These are phyloP conservation scores for Aegilops bicornis DNA, from an alignment of 176 grass and related monocot genomes.

Conservation along the genomic window DNA sequence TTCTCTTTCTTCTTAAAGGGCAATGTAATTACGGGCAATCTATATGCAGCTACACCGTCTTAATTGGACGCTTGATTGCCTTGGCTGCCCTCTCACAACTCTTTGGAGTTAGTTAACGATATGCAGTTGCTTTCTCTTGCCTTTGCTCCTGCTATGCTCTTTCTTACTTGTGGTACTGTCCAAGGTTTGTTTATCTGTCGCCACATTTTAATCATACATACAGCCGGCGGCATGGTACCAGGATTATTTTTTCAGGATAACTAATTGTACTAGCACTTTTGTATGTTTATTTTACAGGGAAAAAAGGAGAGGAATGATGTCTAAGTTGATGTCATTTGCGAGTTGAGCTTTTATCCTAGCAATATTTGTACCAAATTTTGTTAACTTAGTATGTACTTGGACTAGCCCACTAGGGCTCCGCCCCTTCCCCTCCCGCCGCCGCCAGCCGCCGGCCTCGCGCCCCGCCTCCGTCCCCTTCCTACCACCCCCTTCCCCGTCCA, in stretches of 20 bases:
- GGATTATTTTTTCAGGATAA: background rate
- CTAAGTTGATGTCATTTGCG: background rate
- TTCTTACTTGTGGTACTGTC: constrained; percentile 14
- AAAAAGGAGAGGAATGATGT: background rate
- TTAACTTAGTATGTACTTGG: no score
- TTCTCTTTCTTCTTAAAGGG: no score
- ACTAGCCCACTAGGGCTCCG: no score
- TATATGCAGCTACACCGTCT: background rate
- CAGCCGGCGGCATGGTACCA: background rate
- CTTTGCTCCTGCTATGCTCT: background rate
- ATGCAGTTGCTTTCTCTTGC: background rate
- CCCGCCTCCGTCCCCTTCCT: no score
- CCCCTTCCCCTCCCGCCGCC: no score
- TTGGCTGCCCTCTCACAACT: background rate
- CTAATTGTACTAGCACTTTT: background rate
- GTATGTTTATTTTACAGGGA: background rate
- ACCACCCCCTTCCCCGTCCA: no score
- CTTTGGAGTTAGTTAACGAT: background rate
- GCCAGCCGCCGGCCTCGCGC: no score
- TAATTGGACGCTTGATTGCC: constrained; percentile 7
- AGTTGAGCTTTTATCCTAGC: no score
- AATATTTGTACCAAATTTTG: no score
- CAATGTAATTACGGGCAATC: no score
- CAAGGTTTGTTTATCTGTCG: background rate
- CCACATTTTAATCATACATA: background rate